A percentile compares a stretch with the other conserved stretches of the same genome.
Evolutionary conservation across 1,284 basidiomycete species (phyloP).

Genomic region (Porodaedalea pini): DNA sequence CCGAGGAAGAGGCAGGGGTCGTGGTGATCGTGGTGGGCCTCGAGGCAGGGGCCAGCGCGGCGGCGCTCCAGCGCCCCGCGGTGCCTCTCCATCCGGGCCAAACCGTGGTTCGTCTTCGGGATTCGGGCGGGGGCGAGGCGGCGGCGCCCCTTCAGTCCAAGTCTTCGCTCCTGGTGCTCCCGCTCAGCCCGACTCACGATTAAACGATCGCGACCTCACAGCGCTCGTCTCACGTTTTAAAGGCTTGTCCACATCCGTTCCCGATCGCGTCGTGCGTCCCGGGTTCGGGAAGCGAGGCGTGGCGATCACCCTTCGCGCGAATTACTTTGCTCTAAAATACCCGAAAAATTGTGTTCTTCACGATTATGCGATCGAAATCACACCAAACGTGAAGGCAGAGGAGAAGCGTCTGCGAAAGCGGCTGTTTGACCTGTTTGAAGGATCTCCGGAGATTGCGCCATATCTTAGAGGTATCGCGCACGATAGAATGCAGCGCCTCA

Average conservation of each 20-base stretch:
- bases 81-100: not conserved
- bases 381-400: conserved; percentile 48
- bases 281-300: conserved; percentile 61
- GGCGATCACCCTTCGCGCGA: conserved; percentile 53
- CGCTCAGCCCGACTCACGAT: conserved; percentile 8
- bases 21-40: conserved; percentile 3
- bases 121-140: conserved; percentile 4
- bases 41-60: conserved; percentile 2
- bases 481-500: conserved; percentile 54
- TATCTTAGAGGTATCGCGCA: conserved; percentile 53
- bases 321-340: conserved; percentile 60
- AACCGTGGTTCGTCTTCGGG: conserved; percentile 3
- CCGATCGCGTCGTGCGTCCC: conserved; percentile 42
- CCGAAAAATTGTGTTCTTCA: conserved; percentile 45
- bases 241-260: conserved; percentile 26
- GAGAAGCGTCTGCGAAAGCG: conserved; percentile 39
- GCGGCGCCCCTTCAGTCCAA: conserved; percentile 3
- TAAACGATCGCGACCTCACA: conserved; percentile 1
- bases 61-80: not conserved
- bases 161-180: conserved; percentile 11
- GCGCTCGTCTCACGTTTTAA: conserved; percentile 34
- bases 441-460: conserved; percentile 37
- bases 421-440: conserved; percentile 59
- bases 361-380: conserved; percentile 59
- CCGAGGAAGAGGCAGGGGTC: conserved; percentile 5